Evolutionary conservation across 2,329 filamentous ascomycete genomes (phyloP), one percentile per base, ranked within the genome.

Genomic region (Dryadomyces quercus-mongolicae): DNA sequence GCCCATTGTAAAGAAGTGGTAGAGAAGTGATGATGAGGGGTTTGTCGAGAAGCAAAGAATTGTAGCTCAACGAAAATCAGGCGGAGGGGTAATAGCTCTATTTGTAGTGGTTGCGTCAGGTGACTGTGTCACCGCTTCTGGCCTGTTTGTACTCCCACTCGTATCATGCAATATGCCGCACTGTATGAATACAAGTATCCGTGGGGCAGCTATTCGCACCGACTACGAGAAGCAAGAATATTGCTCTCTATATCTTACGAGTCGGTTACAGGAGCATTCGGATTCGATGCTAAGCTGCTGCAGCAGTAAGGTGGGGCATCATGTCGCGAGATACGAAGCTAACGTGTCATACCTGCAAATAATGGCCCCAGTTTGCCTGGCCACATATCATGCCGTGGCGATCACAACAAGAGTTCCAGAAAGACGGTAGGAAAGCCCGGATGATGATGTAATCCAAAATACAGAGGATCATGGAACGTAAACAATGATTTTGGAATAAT

Each of bases 1-100:
- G 58, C 64, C 65, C 64, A 66, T 66, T 43, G 48, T 65, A 60
- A 49, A 42, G 49, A 43, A 16, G 16, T 44, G 5, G 12, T 40
- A 38, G 43, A 12, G 46, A 3, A 38, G 22, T 49, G 22, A 31
- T 25, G 36, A 36, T 49, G 50, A 52, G 50, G 50, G 50, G 50
- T 52, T 52, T 45, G 50, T 52, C 42, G 13, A 21, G 50, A 52
- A 45, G 50, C 22, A 45, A 45, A 52, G 22, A 40, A 45, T 15
- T 16, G 25, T 21, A 5, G 25, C n/a, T 12, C 16, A n/a, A 45
- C 22, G 25, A 52, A 52, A 52, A 34, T 36, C 18, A n/a, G 18
- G 40, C 42, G 50, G 50, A 52, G 50, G 42, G 50, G 50, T 22
- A 25, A 44, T 22, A 52, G 50, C 40, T 52, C 50, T 52, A 45